phyloP scores from a whole-genome alignment of 345 rosid species.

The Brassica incana region DNA sequence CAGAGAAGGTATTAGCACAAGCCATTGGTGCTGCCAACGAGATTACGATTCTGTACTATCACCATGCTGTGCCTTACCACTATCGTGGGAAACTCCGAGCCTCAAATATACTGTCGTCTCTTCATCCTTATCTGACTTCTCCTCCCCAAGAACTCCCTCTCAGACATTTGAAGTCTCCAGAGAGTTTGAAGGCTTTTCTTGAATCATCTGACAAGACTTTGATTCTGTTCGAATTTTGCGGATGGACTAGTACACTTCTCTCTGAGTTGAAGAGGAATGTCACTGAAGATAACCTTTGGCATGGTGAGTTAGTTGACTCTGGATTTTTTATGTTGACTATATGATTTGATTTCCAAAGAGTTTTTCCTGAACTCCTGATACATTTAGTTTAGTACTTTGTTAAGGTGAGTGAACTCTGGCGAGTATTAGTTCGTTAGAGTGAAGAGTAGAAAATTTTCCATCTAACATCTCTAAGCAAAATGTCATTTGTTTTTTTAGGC shows the following conservation, averaged over 20 bases:
- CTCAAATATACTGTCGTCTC: conserved; percentile 51
- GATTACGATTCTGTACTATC: conserved; percentile 55
- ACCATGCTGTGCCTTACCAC: conserved; percentile 62
- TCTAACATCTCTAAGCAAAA: background rate
- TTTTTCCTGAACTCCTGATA: conserved; percentile 8
- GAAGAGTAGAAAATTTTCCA: background rate
- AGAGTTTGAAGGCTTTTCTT: conserved; percentile 58
- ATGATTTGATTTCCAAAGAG: background rate
- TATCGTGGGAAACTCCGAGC: conserved; percentile 73
- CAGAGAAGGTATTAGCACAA: conserved; percentile 63
- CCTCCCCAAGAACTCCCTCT: conserved; percentile 61
- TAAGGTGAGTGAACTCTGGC: background rate
- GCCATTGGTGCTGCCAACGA: conserved; percentile 64
- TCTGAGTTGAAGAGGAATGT: conserved; percentile 45
- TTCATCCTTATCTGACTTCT: conserved; percentile 49
- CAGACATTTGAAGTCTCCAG: conserved; percentile 41
- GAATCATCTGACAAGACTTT: conserved; percentile 80
- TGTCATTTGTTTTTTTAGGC: background rate
- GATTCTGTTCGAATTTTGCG: conserved; percentile 75
- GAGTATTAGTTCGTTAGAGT: background rate
- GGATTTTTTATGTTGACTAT: background rate
- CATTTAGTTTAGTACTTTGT: background rate
- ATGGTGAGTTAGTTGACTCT: conserved; percentile 45
- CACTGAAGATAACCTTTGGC: conserved; percentile 43
- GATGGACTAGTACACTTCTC: conserved; percentile 65